A percentile compares a stretch with the other conserved stretches of the same genome.
Conservation (phyloP, 2,329 filamentous ascomycete species). For the Penicillium sp. region DNA sequence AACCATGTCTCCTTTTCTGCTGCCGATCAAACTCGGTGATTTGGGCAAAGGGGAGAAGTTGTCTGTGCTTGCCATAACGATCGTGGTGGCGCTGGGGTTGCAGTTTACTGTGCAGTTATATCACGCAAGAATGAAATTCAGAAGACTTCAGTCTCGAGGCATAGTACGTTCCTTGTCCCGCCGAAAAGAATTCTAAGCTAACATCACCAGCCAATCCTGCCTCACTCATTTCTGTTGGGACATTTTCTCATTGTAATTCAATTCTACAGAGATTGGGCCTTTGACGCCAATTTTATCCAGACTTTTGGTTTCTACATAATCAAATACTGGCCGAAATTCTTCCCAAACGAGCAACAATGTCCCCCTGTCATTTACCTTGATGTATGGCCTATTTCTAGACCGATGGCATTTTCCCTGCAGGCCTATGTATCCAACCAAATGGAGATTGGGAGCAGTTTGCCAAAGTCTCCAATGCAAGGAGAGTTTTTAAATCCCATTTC, state of each 20-base stretch:
- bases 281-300: background rate
- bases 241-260: background rate
- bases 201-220: background rate
- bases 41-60: background rate
- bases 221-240: background rate
- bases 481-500: background rate
- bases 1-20: background rate
- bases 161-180: background rate
- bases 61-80: background rate
- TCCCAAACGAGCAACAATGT: background rate
- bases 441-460: background rate
- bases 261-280: background rate
- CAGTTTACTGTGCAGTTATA: background rate
- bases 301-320: background rate
- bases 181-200: background rate
- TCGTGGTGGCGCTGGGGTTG: background rate
- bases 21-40: background rate
- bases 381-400: background rate
- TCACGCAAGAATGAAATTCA: background rate
- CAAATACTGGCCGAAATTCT: background rate
- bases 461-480: background rate
- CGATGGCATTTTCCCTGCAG: background rate
- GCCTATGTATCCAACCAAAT: background rate
- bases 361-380: background rate
- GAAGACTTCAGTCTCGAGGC: background rate